Base-by-base conservation (phyloP, 768 basidiomycete species). In the Termitomyces sp. region DNA sequence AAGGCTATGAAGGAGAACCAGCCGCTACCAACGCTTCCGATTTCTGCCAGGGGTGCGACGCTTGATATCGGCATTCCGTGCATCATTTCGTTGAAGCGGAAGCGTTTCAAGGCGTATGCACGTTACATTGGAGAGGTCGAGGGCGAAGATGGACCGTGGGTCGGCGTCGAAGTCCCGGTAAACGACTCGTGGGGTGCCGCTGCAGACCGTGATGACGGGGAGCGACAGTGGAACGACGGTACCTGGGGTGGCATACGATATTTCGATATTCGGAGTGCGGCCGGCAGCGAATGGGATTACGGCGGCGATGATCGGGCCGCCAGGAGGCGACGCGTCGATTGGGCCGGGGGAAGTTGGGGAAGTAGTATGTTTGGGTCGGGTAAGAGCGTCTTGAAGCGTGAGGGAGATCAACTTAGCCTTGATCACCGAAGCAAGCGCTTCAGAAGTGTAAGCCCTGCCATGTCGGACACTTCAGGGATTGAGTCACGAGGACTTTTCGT, bases 41-140 rank as follows among this genome's bases (percentile, higher is more conserved):
- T 66, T 62, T 17, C 58, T n/a, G 63, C 85, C 11, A 77, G 77
- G 20, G 92, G 93, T 1, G 86, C 87, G 3, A 90, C 86, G 11
- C 83, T 96, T 40, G 88, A 91, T 40, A 86, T 94, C 32, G 93
- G 93, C 9, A 95, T 95, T 38, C 92, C 94, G 0, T 95, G 94
- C 75, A 93, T 95, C 71, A 89, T 95, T 64, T 84, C 91, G 3
- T 89, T 87, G 46, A 90, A 91, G 70, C 83, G 89, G 42, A 87
- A 88, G 63, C 83, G 92, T 9, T 93, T 95, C 81, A 87, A 89
- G 54, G 94, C 94, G 0, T 89, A 86, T 68, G 94, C 92, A 25
- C 78, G 93, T 5, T 95, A 96, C 70, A 93, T 96, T 56, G 94
- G 91, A 6, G 91, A 93, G 69, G 86, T 96, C 2, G 81, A 84